Base-by-base conservation (phyloP, 768 basidiomycete genomes). In the Zangia roseola region DNA sequence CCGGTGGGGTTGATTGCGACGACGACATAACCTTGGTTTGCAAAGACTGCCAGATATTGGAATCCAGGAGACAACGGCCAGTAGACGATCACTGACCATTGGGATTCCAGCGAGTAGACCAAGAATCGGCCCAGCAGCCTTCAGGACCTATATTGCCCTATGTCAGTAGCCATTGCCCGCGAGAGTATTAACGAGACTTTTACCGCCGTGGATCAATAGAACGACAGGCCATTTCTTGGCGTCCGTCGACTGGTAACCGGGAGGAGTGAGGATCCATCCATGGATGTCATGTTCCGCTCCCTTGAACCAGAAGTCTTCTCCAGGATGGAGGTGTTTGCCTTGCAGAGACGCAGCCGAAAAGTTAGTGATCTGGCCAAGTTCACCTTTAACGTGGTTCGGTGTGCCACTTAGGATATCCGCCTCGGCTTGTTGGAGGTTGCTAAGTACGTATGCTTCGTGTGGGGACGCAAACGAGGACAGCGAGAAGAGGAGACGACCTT, bases 1-100 rank as follows among this genome's bases (percentile, higher is more conserved):
- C 95, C 95, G 0, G 94, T 95, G 3, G 95, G 95, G 64, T 98
- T 97, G 58, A 97, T 85, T 25, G 86, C 76, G 34, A 97, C 77
- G 10, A 83, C 80, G 58, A 95, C 84, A 69, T 97, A 99, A 0
- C 95, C 93, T 62, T 91, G 88, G 58, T 84, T 81, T 10, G 91
- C 82, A 57, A 91, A 94, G 10, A 88, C 83, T 88, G 30, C 21
- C 12, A 25, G n/a, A 48, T 31, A 48, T 49, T 14, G 34, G 41
- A 31, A 25, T 39, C 13, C 30, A 8, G 2, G 19, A 26, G 33
- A 28, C 17, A 30, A 1, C 2, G 37, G 8, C n/a, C 30, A 40
- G 39, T 12, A 21, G 19, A 21, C 5, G 10, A 42, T 43, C 41
- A 49, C 48, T 35, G 47, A 88, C 88, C 75, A 58, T 92, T 90